Conservation (phyloP, 768 basidiomycete genomes). For the Rhodosporidiobolus odoratus region DNA sequence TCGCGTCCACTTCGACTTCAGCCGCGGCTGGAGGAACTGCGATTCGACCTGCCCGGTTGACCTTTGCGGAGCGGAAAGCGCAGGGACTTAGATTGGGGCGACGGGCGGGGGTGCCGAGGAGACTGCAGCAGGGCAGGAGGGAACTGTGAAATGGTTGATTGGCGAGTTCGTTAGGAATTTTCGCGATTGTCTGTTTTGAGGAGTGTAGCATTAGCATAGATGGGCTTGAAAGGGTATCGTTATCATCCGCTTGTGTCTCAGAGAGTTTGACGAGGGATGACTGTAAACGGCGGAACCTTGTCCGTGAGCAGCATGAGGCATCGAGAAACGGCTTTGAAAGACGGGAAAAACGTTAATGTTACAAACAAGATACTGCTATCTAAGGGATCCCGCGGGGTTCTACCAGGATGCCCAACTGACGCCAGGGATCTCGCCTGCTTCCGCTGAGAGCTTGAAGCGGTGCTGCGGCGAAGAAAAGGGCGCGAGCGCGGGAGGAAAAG, state of each 20-base stretch:
- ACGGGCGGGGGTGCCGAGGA: not conserved
- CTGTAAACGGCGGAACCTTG: not conserved
- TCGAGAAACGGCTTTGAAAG: not conserved
- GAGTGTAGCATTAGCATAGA: too few relatives aligned
- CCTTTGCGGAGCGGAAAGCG: not conserved
- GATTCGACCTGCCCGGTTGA: not conserved
- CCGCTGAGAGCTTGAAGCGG: conserved; percentile 82
- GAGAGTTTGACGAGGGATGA: too few relatives aligned
- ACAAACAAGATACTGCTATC: conserved; percentile 1
- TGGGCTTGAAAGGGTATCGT: too few relatives aligned
- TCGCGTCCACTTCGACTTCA: too few relatives aligned
- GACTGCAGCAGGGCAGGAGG: not conserved
- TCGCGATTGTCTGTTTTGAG: too few relatives aligned
- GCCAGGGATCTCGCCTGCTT: conserved; percentile 74
- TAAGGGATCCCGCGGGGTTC: not conserved
- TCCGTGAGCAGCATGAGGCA: not conserved
- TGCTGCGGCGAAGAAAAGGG: conserved; percentile 54
- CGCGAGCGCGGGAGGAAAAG: not conserved
- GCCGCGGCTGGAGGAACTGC: not conserved
- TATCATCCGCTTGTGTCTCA: too few relatives aligned
- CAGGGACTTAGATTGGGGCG: not conserved
- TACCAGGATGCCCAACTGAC: conserved; percentile 91
- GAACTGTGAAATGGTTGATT: too few relatives aligned
- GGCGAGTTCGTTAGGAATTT: too few relatives aligned
- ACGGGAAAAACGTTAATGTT: not conserved